Evolutionary conservation across 2,329 filamentous ascomycete genomes (phyloP).

Genomic region (Phoma sp.): DNA sequence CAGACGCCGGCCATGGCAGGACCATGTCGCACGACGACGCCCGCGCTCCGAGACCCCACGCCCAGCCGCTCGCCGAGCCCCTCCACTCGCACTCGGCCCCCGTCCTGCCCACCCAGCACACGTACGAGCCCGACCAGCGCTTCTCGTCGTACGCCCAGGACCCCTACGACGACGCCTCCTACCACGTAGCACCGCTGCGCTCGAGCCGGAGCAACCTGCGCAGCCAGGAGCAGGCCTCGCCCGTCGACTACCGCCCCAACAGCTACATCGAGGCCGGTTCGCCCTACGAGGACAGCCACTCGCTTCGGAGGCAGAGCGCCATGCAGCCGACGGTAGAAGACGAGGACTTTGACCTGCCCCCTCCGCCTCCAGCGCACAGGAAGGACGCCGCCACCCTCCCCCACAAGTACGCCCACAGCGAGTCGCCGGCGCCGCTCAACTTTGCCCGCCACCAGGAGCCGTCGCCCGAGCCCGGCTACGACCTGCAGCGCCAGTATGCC

Average conservation of each 20-base stretch:
- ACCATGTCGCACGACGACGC: conserved; percentile 40
- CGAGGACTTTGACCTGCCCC: conserved; percentile 61
- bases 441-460: conserved; percentile 38
- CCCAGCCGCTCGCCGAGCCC: conserved; percentile 29
- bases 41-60: conserved; percentile 29
- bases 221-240: conserved; percentile 31
- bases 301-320: conserved; percentile 56
- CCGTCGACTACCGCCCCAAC: conserved; percentile 42
- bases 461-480: conserved; percentile 28
- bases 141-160: conserved; percentile 26
- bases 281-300: conserved; percentile 49
- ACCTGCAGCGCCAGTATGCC: conserved; percentile 37
- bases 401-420: conserved; percentile 33
- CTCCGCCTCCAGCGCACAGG: conserved; percentile 49
- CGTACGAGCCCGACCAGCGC: conserved; percentile 29
- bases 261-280: conserved; percentile 39
- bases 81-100: conserved; percentile 56
- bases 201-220: conserved; percentile 35
- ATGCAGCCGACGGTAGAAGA: conserved; percentile 71
- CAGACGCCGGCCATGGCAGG: conserved; percentile 1
- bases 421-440: conserved; percentile 45
- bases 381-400: conserved; percentile 41
- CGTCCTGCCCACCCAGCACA: conserved; percentile 44
- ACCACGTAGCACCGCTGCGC: conserved; percentile 45
- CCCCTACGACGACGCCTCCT: conserved; percentile 38